A percentile compares a stretch with the other conserved stretches of the same genome.
phyloP scores from a whole-genome alignment of 2,329 filamentous ascomycete genomes.

The Aspergillus japonicus region DNA sequence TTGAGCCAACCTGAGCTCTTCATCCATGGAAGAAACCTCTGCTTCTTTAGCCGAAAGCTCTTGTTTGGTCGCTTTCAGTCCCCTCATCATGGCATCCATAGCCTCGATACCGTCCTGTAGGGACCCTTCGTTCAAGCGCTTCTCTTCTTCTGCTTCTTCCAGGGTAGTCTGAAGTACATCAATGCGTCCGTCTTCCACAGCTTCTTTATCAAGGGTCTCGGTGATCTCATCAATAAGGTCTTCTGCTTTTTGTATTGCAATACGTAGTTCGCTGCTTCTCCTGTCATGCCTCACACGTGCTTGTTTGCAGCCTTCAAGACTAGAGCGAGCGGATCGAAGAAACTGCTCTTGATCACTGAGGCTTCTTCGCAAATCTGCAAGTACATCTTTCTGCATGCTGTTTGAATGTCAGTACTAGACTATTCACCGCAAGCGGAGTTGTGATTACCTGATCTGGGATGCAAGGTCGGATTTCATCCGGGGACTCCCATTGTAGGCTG shows the following conservation, averaged over 20 bases:
- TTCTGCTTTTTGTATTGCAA: slow-evolving; percentile 59
- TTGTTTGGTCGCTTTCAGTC: slow-evolving; percentile 37
- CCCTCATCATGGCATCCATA: slow-evolving; percentile 45
- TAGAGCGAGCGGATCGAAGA: slow-evolving; percentile 49
- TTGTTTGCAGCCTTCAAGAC: slow-evolving; percentile 50
- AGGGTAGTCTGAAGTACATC: slow-evolving; percentile 60
- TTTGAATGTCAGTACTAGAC: slow-evolving; percentile 5
- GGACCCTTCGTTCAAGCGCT: slow-evolving; percentile 43
- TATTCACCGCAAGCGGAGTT: too few species aligned
- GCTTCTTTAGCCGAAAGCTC: slow-evolving; percentile 34
- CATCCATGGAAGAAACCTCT: slow-evolving; percentile 36
- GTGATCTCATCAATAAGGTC: slow-evolving; percentile 66
- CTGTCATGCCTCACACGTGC: slow-evolving; percentile 53
- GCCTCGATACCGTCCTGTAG: slow-evolving; percentile 51
- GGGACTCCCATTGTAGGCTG: slow-evolving; percentile 53
- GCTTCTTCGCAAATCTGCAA: slow-evolving; percentile 57
- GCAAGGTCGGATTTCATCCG: slow-evolving; percentile 80
- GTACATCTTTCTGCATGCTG: slow-evolving; percentile 47
- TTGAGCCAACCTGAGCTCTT: slow-evolving; percentile 56
- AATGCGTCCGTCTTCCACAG: slow-evolving; percentile 64
- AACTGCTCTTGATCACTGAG: slow-evolving; percentile 53
- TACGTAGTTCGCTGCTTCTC: slow-evolving; percentile 50
- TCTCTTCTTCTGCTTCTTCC: slow-evolving; percentile 54
- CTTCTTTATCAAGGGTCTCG: slow-evolving; percentile 59
- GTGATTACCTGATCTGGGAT: slow-evolving; percentile 58